Evolutionary conservation across 2,329 filamentous ascomycete genomes (phyloP).

Genomic region (Nigrospora oryzae): DNA sequence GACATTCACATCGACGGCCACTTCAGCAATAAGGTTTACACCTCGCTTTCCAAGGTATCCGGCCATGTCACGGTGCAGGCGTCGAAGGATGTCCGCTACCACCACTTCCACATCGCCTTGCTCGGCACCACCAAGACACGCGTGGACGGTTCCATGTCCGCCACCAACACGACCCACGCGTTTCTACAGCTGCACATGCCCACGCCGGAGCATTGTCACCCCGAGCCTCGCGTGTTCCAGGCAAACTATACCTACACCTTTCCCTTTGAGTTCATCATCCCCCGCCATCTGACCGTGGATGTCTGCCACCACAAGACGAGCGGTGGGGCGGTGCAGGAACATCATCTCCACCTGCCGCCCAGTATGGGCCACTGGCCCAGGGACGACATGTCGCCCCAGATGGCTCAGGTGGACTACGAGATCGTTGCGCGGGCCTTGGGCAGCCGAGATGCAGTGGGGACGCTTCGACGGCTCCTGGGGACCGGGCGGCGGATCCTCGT

Average conservation of each 20-base stretch:
- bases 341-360: constrained; percentile 45
- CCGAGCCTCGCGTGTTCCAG: constrained; percentile 36
- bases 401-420: constrained; percentile 43
- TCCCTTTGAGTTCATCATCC: constrained; percentile 52
- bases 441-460: constrained; percentile 17
- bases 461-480: constrained; percentile 27
- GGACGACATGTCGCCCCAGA: constrained; percentile 45
- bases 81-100: constrained; percentile 36
- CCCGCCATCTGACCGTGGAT: constrained; percentile 44
- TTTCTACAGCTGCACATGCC: constrained; percentile 29
- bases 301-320: constrained; percentile 43
- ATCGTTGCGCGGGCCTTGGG: constrained; percentile 36
- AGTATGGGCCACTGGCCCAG: constrained; percentile 42
- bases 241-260: constrained; percentile 36
- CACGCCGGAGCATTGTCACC: constrained; percentile 34
- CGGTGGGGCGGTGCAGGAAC: constrained; percentile 34
- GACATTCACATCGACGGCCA: constrained; percentile 42
- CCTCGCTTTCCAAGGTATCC: constrained; percentile 38
- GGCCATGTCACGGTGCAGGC: constrained; percentile 39
- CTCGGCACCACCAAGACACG: constrained; percentile 40
- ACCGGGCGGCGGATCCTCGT: constrained; percentile 37
- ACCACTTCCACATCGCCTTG: constrained; percentile 42
- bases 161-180: constrained; percentile 38
- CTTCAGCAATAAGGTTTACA: constrained; percentile 47
- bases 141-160: constrained; percentile 40